A percentile compares a stretch with the other conserved stretches of the same genome.
Conservation (phyloP, 179 eudicot species). For the Corrigiola litoralis region DNA sequence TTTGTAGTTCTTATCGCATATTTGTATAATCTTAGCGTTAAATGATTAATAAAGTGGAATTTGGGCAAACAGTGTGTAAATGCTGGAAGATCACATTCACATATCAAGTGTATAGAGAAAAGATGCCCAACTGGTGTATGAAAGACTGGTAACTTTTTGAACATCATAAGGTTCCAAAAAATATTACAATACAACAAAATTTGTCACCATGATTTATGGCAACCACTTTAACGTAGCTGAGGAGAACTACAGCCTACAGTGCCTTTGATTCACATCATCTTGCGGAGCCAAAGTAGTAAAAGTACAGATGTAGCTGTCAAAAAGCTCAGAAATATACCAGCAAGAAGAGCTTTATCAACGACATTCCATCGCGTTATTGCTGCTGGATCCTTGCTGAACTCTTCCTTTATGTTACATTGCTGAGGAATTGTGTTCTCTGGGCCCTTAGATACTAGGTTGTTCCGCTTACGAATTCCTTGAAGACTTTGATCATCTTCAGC, state of each 20-base stretch:
- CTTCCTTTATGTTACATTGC: conserved; percentile 18
- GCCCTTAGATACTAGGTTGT: conserved; percentile 16
- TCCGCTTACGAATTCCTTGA: conserved; percentile 42
- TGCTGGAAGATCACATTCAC: not conserved
- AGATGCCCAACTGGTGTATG: not conserved
- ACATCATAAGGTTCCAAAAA: not conserved
- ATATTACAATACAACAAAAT: conserved; percentile 13
- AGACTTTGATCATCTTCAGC: conserved; percentile 18
- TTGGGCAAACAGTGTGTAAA: conserved; percentile 9
- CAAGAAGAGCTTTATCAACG: conserved; percentile 59
- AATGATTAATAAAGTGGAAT: conserved; percentile 16
- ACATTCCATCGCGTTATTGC: conserved; percentile 28
- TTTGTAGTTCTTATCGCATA: conserved; percentile 12
- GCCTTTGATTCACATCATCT: not conserved
- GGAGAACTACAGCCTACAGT: not conserved
- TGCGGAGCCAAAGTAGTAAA: conserved; percentile 25
- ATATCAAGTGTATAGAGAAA: not conserved
- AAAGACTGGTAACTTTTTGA: not conserved
- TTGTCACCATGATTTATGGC: conserved; percentile 5
- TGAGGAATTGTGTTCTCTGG: conserved; percentile 19
- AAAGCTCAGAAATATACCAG: conserved; percentile 57
- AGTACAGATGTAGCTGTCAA: conserved; percentile 41
- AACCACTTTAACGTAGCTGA: not conserved
- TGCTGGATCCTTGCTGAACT: conserved; percentile 11
- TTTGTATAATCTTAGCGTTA: conserved; percentile 24